Conservation (phyloP, 768 basidiomycete species). For the Russula earlei region DNA sequence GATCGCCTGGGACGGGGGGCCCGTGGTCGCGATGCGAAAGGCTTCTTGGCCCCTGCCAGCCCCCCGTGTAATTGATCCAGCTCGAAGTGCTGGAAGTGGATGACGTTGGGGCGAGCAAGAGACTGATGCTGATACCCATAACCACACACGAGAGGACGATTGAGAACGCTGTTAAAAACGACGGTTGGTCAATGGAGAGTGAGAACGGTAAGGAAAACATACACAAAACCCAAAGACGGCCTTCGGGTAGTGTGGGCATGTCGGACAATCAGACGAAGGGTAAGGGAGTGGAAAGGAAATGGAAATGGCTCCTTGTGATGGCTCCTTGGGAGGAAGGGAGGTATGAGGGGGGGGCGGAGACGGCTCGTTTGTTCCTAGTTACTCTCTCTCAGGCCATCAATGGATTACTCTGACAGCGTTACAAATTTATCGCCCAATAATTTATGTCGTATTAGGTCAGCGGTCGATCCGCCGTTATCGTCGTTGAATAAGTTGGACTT, state of each 20-base stretch:
- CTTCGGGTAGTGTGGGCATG: conserved; percentile 13
- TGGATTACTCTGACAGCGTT: too few species aligned
- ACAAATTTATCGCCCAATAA: too few species aligned
- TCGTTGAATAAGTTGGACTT: too few species aligned
- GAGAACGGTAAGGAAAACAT: background rate
- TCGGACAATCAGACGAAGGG: background rate
- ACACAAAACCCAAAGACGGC: conserved; percentile 7
- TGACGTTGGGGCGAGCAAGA: background rate
- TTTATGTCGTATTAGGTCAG: too few species aligned
- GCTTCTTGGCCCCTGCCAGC: background rate
- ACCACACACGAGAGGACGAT: conserved; percentile 2
- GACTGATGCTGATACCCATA: conserved; percentile 4
- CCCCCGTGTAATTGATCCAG: rapidly evolving
- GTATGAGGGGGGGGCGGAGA: background rate
- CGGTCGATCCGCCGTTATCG: too few species aligned
- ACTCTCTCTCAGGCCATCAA: too few species aligned
- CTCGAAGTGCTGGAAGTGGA: too few species aligned
- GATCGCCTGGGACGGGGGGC: background rate
- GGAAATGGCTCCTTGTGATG: background rate
- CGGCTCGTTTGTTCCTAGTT: too few species aligned
- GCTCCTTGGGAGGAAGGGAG: background rate
- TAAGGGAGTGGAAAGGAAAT: background rate
- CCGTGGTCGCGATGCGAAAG: too few species aligned
- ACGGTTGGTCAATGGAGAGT: background rate
- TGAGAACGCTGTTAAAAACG: conserved; percentile 1